Conservation (phyloP, 2,329 filamentous ascomycete genomes). For the Cladophialophora yegresii region DNA sequence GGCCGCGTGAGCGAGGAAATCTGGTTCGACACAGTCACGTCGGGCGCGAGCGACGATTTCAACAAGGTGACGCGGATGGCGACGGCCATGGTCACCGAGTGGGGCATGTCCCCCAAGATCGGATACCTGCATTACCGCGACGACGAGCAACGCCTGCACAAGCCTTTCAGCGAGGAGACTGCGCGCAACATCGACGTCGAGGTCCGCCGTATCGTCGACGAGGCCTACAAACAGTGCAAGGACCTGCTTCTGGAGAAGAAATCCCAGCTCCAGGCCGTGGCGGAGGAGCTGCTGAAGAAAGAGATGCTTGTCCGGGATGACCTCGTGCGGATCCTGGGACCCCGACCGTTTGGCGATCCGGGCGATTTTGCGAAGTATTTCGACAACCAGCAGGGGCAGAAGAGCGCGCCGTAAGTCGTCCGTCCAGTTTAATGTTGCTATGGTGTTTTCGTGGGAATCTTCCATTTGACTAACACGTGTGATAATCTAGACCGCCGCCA, state of each 20-base stretch:
- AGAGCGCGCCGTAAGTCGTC: constrained; percentile 54
- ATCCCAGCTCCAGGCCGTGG: constrained; percentile 81
- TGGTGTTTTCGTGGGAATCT: neutral
- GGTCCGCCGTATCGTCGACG: constrained; percentile 85
- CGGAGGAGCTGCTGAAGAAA: constrained; percentile 88
- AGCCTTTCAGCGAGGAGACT: constrained; percentile 94
- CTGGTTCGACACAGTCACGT: constrained; percentile 95
- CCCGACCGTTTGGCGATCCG: constrained; percentile 77
- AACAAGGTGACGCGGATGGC: constrained; percentile 97
- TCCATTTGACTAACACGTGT: neutral
- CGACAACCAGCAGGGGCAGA: constrained; percentile 53
- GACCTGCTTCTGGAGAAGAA: constrained; percentile 83
- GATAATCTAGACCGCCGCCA: constrained; percentile 32
- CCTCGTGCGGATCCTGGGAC: constrained; percentile 74
- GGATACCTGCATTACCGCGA: constrained; percentile 89
- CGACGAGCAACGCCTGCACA: constrained; percentile 78
- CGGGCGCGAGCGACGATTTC: constrained; percentile 94
- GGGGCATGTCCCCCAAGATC: constrained; percentile 95
- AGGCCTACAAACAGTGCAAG: constrained; percentile 88
- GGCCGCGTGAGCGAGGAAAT: constrained; percentile 94
- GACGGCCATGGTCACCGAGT: constrained; percentile 97
- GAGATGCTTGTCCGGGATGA: constrained; percentile 91
- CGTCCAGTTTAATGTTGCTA: neutral
- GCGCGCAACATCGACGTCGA: constrained; percentile 89
- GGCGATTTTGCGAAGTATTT: constrained; percentile 97